phyloP scores from a whole-genome alignment of 371 early-diverging fungal genomes.

The Mortierella polycephala region DNA sequence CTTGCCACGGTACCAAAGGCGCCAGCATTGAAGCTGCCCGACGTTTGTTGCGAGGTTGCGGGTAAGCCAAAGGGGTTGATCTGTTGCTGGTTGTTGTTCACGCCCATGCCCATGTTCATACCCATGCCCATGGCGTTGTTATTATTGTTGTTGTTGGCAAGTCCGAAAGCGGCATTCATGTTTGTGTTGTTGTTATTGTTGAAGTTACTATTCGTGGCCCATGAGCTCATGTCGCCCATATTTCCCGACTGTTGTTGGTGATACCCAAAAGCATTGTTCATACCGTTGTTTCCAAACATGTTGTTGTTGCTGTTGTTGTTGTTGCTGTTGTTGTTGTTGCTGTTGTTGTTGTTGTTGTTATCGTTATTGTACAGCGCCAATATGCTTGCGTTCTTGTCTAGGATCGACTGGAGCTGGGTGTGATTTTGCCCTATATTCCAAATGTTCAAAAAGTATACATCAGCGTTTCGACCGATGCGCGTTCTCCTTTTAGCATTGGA shows the following conservation, averaged over 20 bases:
- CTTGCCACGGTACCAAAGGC: constrained; percentile 16
- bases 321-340: constrained; percentile 13
- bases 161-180: too few relatives aligned
- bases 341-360: constrained; percentile 24
- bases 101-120: constrained; percentile 33
- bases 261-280: constrained; percentile 33
- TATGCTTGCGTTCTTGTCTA: constrained; percentile 43
- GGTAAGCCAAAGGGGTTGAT: constrained; percentile 24
- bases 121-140: constrained; percentile 19
- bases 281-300: constrained; percentile 21
- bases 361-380: constrained; percentile 37
- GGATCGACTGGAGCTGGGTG: constrained; percentile 48
- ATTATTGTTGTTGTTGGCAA: constrained; percentile 3
- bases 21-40: constrained; percentile 5
- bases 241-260: constrained; percentile 37
- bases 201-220: constrained; percentile 24
- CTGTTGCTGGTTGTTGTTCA: constrained; percentile 22
- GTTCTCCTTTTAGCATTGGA: not conserved
- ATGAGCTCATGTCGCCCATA: constrained; percentile 27
- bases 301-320: constrained; percentile 20
- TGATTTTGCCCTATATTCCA: constrained; percentile 36
- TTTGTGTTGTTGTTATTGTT: constrained; percentile 14
- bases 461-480: not conserved
- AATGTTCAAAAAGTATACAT: too few relatives aligned
- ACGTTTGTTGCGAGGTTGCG: constrained; percentile 4